Percentiles rank a stretch among this genome's conserved stretches.
phyloP scores from a whole-genome alignment of 2,329 filamentous ascomycete species.

The Ophiocordyceps sinensis region DNA sequence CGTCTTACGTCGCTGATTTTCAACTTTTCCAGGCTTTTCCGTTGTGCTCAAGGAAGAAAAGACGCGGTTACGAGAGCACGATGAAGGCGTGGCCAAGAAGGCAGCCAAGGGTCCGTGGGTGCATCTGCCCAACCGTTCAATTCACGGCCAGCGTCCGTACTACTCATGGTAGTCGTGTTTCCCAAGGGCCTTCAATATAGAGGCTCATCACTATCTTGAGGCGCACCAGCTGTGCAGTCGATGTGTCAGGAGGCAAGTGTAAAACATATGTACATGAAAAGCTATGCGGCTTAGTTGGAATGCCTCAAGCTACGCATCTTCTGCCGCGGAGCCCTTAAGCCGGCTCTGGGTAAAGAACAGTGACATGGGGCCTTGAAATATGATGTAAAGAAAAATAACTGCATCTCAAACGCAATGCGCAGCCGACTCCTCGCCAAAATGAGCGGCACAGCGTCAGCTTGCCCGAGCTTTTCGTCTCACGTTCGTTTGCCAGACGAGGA shows the following conservation, averaged over 20 bases:
- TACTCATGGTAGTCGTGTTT: constrained; percentile 58
- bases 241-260: neutral
- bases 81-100: constrained; percentile 65
- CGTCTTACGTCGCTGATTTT: neutral
- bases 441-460: neutral
- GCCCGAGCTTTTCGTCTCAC: neutral
- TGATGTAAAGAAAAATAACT: neutral
- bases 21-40: constrained; percentile 45
- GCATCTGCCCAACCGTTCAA: constrained; percentile 71
- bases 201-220: neutral
- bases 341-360: neutral
- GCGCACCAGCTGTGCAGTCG: neutral
- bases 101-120: constrained; percentile 68
- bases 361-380: neutral
- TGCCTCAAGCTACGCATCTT: neutral
- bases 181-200: no score
- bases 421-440: no score
- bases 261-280: constrained; percentile 20
- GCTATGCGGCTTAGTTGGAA: constrained; percentile 11
- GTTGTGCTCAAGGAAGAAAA: constrained; percentile 87
- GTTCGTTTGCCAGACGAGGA: no score
- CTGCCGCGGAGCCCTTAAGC: neutral
- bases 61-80: constrained; percentile 66
- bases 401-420: neutral
- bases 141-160: constrained; percentile 76